phyloP scores from a whole-genome alignment of 768 basidiomycete species.

The Suillus alpinus region DNA sequence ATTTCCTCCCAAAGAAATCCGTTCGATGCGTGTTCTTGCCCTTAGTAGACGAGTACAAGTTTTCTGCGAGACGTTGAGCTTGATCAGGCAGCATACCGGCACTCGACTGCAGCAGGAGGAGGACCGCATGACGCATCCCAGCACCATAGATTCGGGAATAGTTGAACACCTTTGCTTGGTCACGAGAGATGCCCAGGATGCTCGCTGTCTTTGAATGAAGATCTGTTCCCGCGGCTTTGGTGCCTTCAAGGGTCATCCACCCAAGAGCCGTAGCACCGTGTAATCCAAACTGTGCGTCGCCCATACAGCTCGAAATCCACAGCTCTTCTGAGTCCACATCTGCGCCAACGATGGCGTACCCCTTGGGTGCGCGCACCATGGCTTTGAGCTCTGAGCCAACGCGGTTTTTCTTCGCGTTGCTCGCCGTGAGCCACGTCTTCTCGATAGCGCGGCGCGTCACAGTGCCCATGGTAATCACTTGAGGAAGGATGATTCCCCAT shows the following conservation, averaged over 20 bases:
- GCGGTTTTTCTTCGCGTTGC: constrained; percentile 95
- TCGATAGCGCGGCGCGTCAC: constrained; percentile 97
- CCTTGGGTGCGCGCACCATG: constrained; percentile 92
- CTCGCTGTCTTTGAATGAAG: constrained; percentile 94
- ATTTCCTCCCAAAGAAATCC: constrained; percentile 75
- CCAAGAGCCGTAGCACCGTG: constrained; percentile 97
- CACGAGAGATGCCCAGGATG: constrained; percentile 89
- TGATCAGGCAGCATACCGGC: constrained; percentile 72
- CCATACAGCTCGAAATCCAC: constrained; percentile 99
- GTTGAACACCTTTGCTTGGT: constrained; percentile 98
- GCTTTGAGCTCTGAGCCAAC: constrained; percentile 98
- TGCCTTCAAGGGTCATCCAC: constrained; percentile 99
- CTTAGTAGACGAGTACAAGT: constrained; percentile 90
- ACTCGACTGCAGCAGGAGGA: constrained; percentile 84
- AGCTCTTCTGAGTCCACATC: constrained; percentile 99
- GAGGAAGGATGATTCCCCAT: constrained; percentile 92
- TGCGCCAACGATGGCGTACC: constrained; percentile 94
- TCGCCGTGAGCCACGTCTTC: constrained; percentile 97
- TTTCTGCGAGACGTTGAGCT: constrained; percentile 78
- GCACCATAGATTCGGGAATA: constrained; percentile 99
- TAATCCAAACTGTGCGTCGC: constrained; percentile 94
- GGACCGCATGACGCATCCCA: constrained; percentile 89
- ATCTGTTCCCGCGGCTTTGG: constrained; percentile 92
- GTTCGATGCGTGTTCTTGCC: constrained; percentile 79
- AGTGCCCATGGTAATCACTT: constrained; percentile 98